Evolutionary conservation across 257 asterid genomes (phyloP), one percentile per base, ranked within the genome.

Genomic region (Agastache rugosa): DNA sequence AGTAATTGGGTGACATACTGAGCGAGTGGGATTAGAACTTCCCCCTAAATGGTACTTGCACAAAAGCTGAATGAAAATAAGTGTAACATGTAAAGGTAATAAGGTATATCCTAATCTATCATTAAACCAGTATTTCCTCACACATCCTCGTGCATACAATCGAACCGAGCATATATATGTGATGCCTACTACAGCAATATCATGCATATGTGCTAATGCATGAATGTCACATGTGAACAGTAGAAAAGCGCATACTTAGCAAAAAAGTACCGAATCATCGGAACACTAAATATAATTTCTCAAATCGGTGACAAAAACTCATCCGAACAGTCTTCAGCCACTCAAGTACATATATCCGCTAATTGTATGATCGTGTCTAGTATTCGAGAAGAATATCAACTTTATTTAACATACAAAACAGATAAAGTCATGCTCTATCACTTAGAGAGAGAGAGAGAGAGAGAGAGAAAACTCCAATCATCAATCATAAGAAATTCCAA

Each of bases 271-370:
- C 23, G 42, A 58, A 58, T n/a, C 0, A 45, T 73, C 80, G 25
- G 54, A 69, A 19, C 63, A 34, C 31, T 2, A 11, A 2, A 61
- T 39, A 34, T 20, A 68, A 8, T 55, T 23, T 63, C 22, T 12
- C 73, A 76, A 45, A 69, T 63, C 61, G 11, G 19, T 42, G 64
- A 29, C 54, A 22, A 70, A 74, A 45, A 50, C n/a, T 74, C 59
- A 50, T 34, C 41, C 17, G 45, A 51, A 77, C 41, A 75, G 63
- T 62, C 27, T 56, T 35, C 50, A 73, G 54, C 61, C 41, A 56
- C 65, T 63, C 51, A 48, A 66, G 29, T 29, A 59, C 41, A 42
- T 15, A 77, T 58, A 35, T 6, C 10, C 16, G 23, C 39, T 4
- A 9, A 62, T 64, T 20, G 62, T 11, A 48, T 12, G 23, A 67